These are phyloP conservation scores for Wallacemonas rigidus DNA, from an alignment of 208 protist species.

Conservation along the genomic window DNA sequence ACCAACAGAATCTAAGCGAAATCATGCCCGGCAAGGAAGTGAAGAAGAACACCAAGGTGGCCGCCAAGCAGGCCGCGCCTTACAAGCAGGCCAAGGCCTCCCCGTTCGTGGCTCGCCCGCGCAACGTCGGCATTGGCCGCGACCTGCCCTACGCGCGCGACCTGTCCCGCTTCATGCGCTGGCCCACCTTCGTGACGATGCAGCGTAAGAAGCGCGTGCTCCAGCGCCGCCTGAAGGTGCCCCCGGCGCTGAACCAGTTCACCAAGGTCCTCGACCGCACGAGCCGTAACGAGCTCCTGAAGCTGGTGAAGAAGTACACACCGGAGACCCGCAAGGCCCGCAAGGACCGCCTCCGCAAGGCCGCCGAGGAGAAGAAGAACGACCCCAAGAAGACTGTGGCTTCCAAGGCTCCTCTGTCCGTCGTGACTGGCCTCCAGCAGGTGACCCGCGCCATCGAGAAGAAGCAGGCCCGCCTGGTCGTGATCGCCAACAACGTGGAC, in stretches of 20 bases:
- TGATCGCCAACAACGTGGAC: conserved; percentile 99
- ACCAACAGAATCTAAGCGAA: neutral
- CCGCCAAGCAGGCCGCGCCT: conserved; percentile 68
- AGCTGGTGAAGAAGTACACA: conserved; percentile 98
- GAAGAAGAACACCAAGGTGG: conserved; percentile 71
- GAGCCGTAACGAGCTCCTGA: conserved; percentile 96
- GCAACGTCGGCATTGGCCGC: conserved; percentile 93
- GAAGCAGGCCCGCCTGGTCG: conserved; percentile 98
- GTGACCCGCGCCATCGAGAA: conserved; percentile 98
- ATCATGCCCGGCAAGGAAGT: conserved; percentile 88
- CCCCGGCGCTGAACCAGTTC: conserved; percentile 89
- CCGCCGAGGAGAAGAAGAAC: conserved; percentile 93
- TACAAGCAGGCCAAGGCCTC: conserved; percentile 79
- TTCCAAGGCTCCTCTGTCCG: conserved; percentile 84
- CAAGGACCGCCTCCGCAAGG: conserved; percentile 92
- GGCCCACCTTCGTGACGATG: conserved; percentile 95
- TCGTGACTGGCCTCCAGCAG: conserved; percentile 98
- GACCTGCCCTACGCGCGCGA: conserved; percentile 95
- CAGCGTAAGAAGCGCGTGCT: conserved; percentile 98
- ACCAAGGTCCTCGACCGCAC: conserved; percentile 93
- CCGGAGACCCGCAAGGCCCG: conserved; percentile 97
- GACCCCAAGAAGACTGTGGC: conserved; percentile 78
- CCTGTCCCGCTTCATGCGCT: conserved; percentile 98
- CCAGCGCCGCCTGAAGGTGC: conserved; percentile 97
- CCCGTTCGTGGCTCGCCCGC: conserved; percentile 77